Evolutionary conservation across 208 protist genomes (phyloP).

Genomic region (Lotmaria passim): DNA sequence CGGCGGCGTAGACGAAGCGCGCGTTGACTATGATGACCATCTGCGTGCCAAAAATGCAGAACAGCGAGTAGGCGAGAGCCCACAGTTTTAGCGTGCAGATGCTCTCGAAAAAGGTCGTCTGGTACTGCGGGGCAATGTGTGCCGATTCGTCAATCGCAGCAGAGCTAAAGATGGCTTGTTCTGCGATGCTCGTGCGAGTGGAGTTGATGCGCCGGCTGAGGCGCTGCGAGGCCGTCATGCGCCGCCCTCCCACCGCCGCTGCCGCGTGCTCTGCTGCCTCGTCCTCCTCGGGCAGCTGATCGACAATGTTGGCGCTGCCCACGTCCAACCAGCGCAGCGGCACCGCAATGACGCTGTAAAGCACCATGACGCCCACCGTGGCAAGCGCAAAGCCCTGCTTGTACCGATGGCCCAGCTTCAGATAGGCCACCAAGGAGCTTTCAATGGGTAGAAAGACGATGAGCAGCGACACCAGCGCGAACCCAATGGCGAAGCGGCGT

Average conservation of each 20-base stretch:
- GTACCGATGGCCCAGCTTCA: slow-evolving; percentile 32
- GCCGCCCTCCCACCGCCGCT: not conserved
- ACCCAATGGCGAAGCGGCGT: slow-evolving; percentile 66
- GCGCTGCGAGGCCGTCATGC: slow-evolving; percentile 37
- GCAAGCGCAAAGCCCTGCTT: slow-evolving; percentile 49
- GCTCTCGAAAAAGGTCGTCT: slow-evolving; percentile 62
- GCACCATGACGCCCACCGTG: slow-evolving; percentile 37
- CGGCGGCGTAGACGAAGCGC: slow-evolving; percentile 73
- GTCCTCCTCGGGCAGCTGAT: slow-evolving; percentile 22
- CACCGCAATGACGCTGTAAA: slow-evolving; percentile 57
- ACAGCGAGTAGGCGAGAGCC: slow-evolving; percentile 59
- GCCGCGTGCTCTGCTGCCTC: slow-evolving; percentile 4
- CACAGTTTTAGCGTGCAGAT: slow-evolving; percentile 55
- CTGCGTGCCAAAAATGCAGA: slow-evolving; percentile 61
- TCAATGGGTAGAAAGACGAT: slow-evolving; percentile 72
- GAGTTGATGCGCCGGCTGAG: slow-evolving; percentile 34
- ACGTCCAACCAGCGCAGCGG: slow-evolving; percentile 57
- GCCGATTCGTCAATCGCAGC: slow-evolving; percentile 26
- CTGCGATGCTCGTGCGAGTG: slow-evolving; percentile 12
- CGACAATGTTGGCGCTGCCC: slow-evolving; percentile 31
- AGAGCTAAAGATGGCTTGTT: slow-evolving; percentile 19
- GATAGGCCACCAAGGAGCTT: slow-evolving; percentile 50
- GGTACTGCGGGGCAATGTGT: slow-evolving; percentile 75
- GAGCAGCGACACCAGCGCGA: slow-evolving; percentile 59
- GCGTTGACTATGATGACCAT: slow-evolving; percentile 76